These are phyloP conservation scores for Claviceps cyperi DNA, from an alignment of 2,329 filamentous ascomycete species.

Conservation along the genomic window DNA sequence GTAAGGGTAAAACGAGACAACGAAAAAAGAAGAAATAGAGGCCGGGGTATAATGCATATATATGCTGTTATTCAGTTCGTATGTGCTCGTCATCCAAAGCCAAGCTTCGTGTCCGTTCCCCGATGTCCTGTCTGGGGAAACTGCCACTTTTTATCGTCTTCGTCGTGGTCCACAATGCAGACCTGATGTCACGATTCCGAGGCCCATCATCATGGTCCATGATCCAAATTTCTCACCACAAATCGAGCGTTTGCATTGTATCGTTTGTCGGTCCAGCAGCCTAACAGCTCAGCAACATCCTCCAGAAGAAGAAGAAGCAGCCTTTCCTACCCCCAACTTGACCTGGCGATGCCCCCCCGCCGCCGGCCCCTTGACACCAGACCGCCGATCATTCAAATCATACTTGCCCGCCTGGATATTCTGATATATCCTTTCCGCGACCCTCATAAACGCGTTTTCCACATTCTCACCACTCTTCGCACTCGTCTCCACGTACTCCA, in stretches of 20 bases:
- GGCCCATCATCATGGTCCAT: neutral
- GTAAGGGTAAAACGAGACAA: neutral
- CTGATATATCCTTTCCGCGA: slow-evolving; percentile 88
- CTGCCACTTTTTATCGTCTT: neutral
- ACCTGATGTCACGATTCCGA: too few species aligned
- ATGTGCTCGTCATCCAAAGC: slow-evolving; percentile 1
- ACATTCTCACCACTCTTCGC: slow-evolving; percentile 93
- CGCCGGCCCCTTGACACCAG: slow-evolving; percentile 68
- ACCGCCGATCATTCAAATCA: slow-evolving; percentile 82
- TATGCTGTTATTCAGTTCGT: neutral
- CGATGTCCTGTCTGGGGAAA: neutral
- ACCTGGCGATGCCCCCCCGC: slow-evolving; percentile 33
- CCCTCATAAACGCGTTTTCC: slow-evolving; percentile 81
- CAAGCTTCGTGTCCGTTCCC: neutral
- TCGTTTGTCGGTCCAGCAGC: neutral
- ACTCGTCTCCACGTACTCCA: slow-evolving; percentile 90
- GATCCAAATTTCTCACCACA: neutral
- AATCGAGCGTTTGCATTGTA: neutral
- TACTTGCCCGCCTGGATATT: slow-evolving; percentile 94
- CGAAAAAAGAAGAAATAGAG: neutral
- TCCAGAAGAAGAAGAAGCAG: slow-evolving; percentile 23
- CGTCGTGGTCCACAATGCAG: neutral
- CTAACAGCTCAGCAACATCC: slow-evolving; percentile 32
- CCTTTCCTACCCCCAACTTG: slow-evolving; percentile 27
- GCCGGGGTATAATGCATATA: slow-evolving; percentile 5